Evolutionary conservation across 495 filamentous ascomycete species (phyloP), one percentile per base, ranked within the genome.

Genomic region (Aspergillus steynii): DNA sequence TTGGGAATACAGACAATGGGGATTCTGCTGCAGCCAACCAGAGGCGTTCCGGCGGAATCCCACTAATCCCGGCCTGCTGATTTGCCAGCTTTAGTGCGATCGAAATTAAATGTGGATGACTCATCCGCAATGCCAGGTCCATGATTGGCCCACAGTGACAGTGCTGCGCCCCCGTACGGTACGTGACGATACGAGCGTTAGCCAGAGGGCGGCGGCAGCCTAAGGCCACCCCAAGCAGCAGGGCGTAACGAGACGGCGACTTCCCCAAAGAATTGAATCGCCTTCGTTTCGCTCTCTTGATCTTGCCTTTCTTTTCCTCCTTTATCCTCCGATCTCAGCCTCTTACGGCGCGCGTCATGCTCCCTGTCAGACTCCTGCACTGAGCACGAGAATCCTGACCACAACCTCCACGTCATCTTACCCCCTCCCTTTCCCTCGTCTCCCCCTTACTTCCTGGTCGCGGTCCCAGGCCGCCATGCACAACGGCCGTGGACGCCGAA

Each of bases 401-500:
- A 29, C 28, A 25, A 27, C 29, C 29, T 53, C 51, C 49, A 50
- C 51, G 27, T 53, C 51, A 53, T 29, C 25, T 32, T 14, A 46
- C 42, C n/a, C 20, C 25, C 51, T 34, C 51, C n/a, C 28, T 31
- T 37, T 50, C 32, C 12, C 12, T 25, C 34, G 25, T 29, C 12
- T 15, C 49, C 31, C 46, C 25, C 26, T 42, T 48, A 59, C 20
- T 29, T 52, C 51, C 3, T 49, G 31, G 51, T 47, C 34, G 50
- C 26, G 27, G 12, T 52, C 46, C 51, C 56, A 29, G 46, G 25
- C 27, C 56, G 56, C 20, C 8, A 67, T 67, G 67, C 59, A 60
- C 45, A 67, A 62, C 56, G 61, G 64, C 46, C 60, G 61, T 47
- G 59, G 54, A 27, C 64, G 64, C 47, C 65, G 61, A 55, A 69